Conservation (phyloP, 345 rosid genomes). For the Gossypium bickii region DNA sequence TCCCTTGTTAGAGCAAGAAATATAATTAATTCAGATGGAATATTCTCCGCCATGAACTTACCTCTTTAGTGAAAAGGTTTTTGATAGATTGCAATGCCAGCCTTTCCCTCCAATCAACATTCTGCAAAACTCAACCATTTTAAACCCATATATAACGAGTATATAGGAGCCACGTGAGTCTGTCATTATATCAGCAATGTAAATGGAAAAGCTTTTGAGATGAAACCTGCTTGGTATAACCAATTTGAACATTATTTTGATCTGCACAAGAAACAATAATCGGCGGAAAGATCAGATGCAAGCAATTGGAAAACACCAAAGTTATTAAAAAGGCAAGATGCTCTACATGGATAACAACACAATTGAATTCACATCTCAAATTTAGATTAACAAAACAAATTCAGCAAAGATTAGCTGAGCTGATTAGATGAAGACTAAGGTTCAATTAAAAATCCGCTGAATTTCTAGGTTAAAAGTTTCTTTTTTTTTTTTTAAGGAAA, state of each 20-base stretch:
- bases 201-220: conserved; percentile 12
- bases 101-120: conserved; percentile 81
- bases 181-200: not conserved
- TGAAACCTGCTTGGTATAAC: conserved; percentile 49
- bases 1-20: not conserved
- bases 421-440: not conserved
- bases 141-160: not conserved
- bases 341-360: not conserved
- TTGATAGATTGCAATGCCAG: conserved; percentile 60
- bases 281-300: conserved; percentile 8
- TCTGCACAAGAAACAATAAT: conserved; percentile 41
- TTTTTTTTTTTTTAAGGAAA: too few species aligned
- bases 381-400: conserved; percentile 2
- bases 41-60: conserved; percentile 28
- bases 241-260: conserved; percentile 30
- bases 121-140: conserved; percentile 41
- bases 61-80: conserved; percentile 79
- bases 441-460: not conserved
- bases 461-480: not conserved
- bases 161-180: conserved; percentile 12
- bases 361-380: not conserved
- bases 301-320: not conserved
- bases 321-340: not conserved
- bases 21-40: conserved; percentile 3
- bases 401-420: not conserved